Percentiles rank a stretch among this genome's conserved stretches.
phyloP scores from a whole-genome alignment of 208 protist genomes.

The Crithidia sp. region DNA sequence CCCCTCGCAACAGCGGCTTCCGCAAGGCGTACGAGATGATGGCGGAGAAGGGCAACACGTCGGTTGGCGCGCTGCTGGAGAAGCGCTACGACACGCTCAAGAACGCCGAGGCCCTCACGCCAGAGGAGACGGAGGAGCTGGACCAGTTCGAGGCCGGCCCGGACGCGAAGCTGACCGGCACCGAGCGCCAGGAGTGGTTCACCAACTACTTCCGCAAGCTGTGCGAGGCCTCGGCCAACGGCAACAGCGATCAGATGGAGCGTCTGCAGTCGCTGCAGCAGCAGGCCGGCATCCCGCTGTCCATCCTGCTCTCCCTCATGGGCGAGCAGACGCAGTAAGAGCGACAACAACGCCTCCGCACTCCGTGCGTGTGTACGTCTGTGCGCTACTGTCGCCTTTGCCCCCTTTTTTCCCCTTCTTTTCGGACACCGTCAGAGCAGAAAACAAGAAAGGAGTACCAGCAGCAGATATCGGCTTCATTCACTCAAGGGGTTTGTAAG shows the following conservation, averaged over 20 bases:
- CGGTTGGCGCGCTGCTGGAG: slow-evolving; percentile 78
- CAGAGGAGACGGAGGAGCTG: slow-evolving; percentile 65
- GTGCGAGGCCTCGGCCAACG: slow-evolving; percentile 37
- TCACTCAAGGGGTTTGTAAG: too few relatives aligned
- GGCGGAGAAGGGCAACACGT: slow-evolving; percentile 72
- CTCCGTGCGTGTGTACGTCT: too few relatives aligned
- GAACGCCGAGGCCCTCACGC: slow-evolving; percentile 39
- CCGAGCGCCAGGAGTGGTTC: slow-evolving; percentile 77
- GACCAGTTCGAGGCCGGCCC: slow-evolving; percentile 62
- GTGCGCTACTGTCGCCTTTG: too few relatives aligned
- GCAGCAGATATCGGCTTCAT: too few relatives aligned
- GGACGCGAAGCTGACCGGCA: slow-evolving; percentile 42
- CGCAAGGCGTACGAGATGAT: slow-evolving; percentile 87
- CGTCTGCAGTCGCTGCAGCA: slow-evolving; percentile 85
- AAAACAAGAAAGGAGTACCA: too few relatives aligned
- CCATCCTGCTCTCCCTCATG: slow-evolving; percentile 80
- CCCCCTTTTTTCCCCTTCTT: too few relatives aligned
- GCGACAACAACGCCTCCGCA: background rate
- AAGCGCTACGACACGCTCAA: slow-evolving; percentile 79
- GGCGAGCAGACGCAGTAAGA: slow-evolving; percentile 51
- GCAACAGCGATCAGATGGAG: slow-evolving; percentile 70
- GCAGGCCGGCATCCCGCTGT: slow-evolving; percentile 85
- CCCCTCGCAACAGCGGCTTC: slow-evolving; percentile 75
- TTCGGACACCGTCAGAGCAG: too few relatives aligned
- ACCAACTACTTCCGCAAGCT: slow-evolving; percentile 63